Evolutionary conservation across 2,329 filamentous ascomycete species (phyloP), one percentile per base, ranked within the genome.

Genomic region (Sclerotinia minor): DNA sequence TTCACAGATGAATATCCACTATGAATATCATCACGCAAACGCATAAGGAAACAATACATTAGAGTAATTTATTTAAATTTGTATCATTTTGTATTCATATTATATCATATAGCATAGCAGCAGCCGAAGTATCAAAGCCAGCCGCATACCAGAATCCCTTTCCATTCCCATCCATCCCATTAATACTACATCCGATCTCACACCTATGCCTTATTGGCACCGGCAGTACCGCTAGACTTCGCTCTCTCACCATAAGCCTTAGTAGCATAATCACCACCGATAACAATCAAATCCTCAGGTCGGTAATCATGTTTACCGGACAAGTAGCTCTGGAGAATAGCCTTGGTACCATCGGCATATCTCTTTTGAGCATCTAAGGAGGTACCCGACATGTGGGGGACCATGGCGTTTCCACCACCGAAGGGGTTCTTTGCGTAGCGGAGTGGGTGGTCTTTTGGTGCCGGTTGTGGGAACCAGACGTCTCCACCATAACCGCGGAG

Each of bases 371-470:
- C 95, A 79, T 99, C 95, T 78, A 99, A 90, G n/a, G 94, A 97
- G 69, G 94, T 98, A 79, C 95, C 95, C 17, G 93, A 97, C 92
- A 98, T 97, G 88, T 98, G 95, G 68, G 95, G 92, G 69, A 97
- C 94, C 92, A 95, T 99, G 82, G 94, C 95, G 83, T 98, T 98
- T 79, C 95, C 95, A 78, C 94, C 95, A 75, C 94, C 94, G 85
- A 92, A 97, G 79, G 92, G 91, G 87, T 94, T 95, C 87, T 94
- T 90, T 79, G 92, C 94, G 79, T 89, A 91, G 79, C 95, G 93
- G 77, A 99, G 91, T 69, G 89, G 87, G 86, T 99, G 95, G 78
- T 97, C 94, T 81, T 88, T 87, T 78, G 94, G 94, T 29, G 95
- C 95, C 75, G 95, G 95, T 86, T 99, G 95, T 58, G 94, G 94